These are phyloP conservation scores for Diaporthe sp. DNA, from an alignment of 2,329 filamentous ascomycete genomes.

Conservation along the genomic window DNA sequence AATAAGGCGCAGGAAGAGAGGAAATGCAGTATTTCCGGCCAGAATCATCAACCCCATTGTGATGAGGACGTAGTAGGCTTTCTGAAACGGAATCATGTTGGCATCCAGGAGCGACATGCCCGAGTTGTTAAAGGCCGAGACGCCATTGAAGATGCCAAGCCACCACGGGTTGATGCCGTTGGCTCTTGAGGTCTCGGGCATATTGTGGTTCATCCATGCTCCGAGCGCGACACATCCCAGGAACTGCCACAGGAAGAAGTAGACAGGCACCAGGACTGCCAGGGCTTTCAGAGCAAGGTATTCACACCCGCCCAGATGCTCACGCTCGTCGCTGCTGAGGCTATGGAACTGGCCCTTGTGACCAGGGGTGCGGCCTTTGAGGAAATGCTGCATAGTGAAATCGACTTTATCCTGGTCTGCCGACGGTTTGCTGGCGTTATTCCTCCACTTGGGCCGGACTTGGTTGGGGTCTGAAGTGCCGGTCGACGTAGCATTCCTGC, in stretches of 20 bases:
- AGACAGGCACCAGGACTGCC: conserved; percentile 62
- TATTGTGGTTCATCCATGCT: conserved; percentile 67
- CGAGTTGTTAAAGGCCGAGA: conserved; percentile 79
- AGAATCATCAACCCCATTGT: conserved; percentile 70
- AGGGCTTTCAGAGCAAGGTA: conserved; percentile 64
- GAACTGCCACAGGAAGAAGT: conserved; percentile 59
- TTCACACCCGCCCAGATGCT: conserved; percentile 64
- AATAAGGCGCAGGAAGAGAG: conserved; percentile 71
- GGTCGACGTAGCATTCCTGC: conserved; percentile 21
- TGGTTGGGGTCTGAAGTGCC: conserved; percentile 16
- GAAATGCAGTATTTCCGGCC: conserved; percentile 76
- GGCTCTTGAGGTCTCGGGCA: conserved; percentile 58
- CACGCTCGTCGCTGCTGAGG: conserved; percentile 60
- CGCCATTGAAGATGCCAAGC: conserved; percentile 76
- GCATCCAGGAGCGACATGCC: conserved; percentile 76
- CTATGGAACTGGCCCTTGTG: conserved; percentile 63
- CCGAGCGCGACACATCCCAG: conserved; percentile 56
- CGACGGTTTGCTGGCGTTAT: background rate
- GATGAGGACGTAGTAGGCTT: conserved; percentile 62
- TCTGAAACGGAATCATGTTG: conserved; percentile 73
- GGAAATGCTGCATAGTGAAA: conserved; percentile 47
- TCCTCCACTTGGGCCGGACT: background rate
- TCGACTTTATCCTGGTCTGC: conserved; percentile 27
- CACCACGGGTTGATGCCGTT: conserved; percentile 77
- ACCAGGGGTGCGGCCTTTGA: conserved; percentile 48